A percentile compares a stretch with the other conserved stretches of the same genome.
Conservation (phyloP, 2,329 filamentous ascomycete species). For the Colletotrichum tanaceti region DNA sequence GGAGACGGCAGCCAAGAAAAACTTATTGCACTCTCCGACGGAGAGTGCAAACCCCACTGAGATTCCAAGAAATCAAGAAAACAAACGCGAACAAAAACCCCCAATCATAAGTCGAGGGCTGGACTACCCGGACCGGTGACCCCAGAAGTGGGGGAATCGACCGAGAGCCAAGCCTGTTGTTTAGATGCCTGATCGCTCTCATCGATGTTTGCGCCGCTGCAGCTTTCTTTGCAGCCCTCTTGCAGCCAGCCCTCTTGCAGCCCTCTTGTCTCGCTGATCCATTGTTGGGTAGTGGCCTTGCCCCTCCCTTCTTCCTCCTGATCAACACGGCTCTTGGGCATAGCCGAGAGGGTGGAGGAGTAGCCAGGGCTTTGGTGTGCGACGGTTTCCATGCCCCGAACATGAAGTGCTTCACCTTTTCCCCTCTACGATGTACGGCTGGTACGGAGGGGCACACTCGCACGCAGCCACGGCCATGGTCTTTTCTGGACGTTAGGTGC, state of each 20-base stretch:
- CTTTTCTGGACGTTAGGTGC: neutral
- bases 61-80: neutral
- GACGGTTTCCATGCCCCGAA: slow-evolving; percentile 11
- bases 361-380: slow-evolving; percentile 1
- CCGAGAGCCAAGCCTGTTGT: slow-evolving; percentile 4
- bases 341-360: slow-evolving; percentile 23
- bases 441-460: neutral
- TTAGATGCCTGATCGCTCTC: slow-evolving; percentile 1
- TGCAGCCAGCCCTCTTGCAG: too few species aligned
- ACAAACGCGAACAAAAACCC: neutral
- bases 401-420: slow-evolving; percentile 26
- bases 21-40: slow-evolving; percentile 15
- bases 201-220: slow-evolving; percentile 9
- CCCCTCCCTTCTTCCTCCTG: neutral
- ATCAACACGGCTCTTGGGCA: slow-evolving; percentile 34
- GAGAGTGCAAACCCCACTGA: neutral
- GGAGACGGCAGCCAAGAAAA: neutral
- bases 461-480: neutral
- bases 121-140: neutral
- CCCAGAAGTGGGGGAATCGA: neutral
- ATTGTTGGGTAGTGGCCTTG: neutral
- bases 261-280: slow-evolving; percentile 4
- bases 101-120: neutral
- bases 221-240: slow-evolving; percentile 6
- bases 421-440: too few species aligned